Base-by-base conservation (phyloP, 179 eudicot genomes). In the Beta corolliflora region DNA sequence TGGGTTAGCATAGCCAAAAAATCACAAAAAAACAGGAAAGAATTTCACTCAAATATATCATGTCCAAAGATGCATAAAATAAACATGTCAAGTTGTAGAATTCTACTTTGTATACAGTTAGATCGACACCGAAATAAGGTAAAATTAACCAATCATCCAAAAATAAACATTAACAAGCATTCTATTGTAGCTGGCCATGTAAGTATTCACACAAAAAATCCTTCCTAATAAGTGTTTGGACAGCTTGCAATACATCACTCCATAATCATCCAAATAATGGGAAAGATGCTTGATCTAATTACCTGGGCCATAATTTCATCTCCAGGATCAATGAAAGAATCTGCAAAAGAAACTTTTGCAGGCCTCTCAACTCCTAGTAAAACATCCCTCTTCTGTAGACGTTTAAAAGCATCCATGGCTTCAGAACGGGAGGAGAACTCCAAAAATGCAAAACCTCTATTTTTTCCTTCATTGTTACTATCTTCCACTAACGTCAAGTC, bases 241-340 rank as follows among this genome's bases (percentile, higher is more conserved):
- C 64, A 78, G 23, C 84, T 81, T 59, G 82, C 60, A 78, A 46
- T 54, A 75, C 55, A 70, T 79, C 79, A 81, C 73, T 80, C 77
- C 72, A 63, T 56, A 61, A 58, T 79, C 77, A 80, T 81, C 83
- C 84, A 68, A 31, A 11, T 67, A 55, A 76, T 25, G 81, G 69
- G 73, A 76, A 73, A 66, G 79, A 78, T 78, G 69, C 71, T 83
- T 85, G 79, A 84, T 76, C 83, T 73, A 69, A 73, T 82, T 91
- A 96, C 99, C 97, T 96, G 97, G 48, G 99, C 89, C 99, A 96
- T 96, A 80, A 94, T 88, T 84, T 96, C 98, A 89, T 96, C 97
- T 81, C 98, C 98, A 74, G 98, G 97, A 80, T 96, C 97, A 84
- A 96, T 85, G 86, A 94, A 92, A 61, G 99, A 94, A 85, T 94